Evolutionary conservation across 306 rosid species (phyloP), one percentile per base, ranked within the genome.

Genomic region (Malus sieversii): DNA sequence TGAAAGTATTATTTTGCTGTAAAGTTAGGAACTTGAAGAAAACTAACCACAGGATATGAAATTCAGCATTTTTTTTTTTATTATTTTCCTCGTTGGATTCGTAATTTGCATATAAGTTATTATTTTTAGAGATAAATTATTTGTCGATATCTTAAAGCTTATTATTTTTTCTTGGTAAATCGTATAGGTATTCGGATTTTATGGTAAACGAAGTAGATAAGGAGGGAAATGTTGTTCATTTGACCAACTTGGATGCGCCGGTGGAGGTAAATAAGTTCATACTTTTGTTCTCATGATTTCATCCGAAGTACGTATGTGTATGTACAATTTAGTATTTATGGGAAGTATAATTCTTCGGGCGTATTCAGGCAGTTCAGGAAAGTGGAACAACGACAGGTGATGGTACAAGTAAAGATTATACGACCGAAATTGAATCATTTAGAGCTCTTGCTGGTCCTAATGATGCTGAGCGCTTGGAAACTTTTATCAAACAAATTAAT

Each of bases 141-240:
- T 64, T 64, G 12, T 64, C 68, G 13, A 42, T 46, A 20, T 59
- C 20, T 52, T 60, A 29, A 66, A n/a, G 35, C 55, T 57, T 23
- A 42, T 16, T 67, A 38, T 20, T 70, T 29, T 70, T 46, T 29
- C 45, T 51, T 75, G 57, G 73, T 84, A 27, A 78, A 74, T 85
- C 78, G 62, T 85, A 2, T 67, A 94, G 98, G 89, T 95, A 95
- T 77, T 88, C 97, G 69, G 98, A 92, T 81, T 95, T 95, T 78
- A 92, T 95, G 60, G 97, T 95, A 42, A 85, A 95, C 18, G 97
- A 95, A 90, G 98, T 95, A n/a, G 97, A 87, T 74, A 75, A 38
- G 3, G 95, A 87, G 51, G 97, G 90, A 76, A 76, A 88, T 53
- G 90, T 92, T 78, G 90, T 85, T 82, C 92, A 79, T 42, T 72